Percentiles rank a stretch among this genome's conserved stretches.
Evolutionary conservation across 495 filamentous ascomycete species (phyloP).

Genomic region (Rostrohypoxylon terebratum): DNA sequence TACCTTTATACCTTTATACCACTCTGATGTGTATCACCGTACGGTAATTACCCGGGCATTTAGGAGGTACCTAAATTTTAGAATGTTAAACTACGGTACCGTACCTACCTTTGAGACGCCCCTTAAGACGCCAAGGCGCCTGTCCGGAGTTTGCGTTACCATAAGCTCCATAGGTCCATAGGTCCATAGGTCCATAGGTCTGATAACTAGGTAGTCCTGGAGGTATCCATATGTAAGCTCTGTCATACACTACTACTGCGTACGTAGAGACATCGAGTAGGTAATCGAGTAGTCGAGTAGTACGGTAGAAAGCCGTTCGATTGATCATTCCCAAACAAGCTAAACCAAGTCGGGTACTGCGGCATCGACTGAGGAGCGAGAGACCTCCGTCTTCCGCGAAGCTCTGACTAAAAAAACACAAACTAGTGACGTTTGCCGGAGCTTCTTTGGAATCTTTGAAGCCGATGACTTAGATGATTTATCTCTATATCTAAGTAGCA

Average conservation of each 20-base stretch:
- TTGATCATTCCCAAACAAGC: constrained; percentile 14
- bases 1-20: too few species aligned
- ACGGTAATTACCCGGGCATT: too few species aligned
- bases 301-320: constrained; percentile 22
- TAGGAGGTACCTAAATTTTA: too few species aligned
- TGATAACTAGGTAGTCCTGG: too few species aligned
- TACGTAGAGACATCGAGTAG: too few species aligned
- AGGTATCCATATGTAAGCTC: constrained; percentile 31
- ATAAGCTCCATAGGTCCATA: too few species aligned
- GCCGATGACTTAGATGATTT: neutral
- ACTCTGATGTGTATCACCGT: too few species aligned
- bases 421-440: constrained; percentile 13
- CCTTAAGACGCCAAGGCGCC: neutral
- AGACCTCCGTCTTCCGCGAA: constrained; percentile 14
- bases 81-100: neutral
- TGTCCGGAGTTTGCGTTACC: constrained; percentile 20
- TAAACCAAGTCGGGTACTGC: constrained; percentile 6
- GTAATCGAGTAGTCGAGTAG: too few species aligned
- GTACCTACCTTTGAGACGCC: neutral
- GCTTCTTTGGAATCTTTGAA: neutral
- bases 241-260: neutral
- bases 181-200: too few species aligned
- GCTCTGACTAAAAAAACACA: constrained; percentile 7
- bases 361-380: constrained; percentile 23
- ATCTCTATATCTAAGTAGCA: neutral